phyloP scores from a whole-genome alignment of 176 grass and related monocot genomes.

The Triticum urartu region DNA sequence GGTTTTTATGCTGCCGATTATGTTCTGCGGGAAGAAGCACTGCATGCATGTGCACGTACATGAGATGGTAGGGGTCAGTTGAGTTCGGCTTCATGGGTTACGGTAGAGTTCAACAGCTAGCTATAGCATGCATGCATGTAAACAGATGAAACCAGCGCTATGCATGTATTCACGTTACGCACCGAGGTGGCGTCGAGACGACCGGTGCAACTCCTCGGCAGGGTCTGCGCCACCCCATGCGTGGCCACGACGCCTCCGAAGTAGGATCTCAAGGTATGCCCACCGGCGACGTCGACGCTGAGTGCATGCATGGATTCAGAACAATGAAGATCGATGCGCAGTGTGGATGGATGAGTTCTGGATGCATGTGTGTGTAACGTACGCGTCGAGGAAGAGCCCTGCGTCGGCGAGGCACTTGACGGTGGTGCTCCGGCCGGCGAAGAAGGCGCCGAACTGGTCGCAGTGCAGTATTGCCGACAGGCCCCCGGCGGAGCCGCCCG shows the following conservation, averaged over 20 bases:
- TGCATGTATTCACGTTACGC: neutral
- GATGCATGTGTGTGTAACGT: constrained; percentile 4
- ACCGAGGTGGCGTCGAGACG: constrained; percentile 69
- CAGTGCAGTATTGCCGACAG: constrained; percentile 72
- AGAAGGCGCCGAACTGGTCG: constrained; percentile 66
- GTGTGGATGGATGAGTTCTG: neutral
- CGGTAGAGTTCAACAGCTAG: neutral
- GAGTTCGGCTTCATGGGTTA: neutral
- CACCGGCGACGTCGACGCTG: constrained; percentile 65
- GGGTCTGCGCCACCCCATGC: constrained; percentile 60
- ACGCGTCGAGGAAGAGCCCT: constrained; percentile 91
- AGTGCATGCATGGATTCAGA: neutral
- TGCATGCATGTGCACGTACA: constrained; percentile 5
- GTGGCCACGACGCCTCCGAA: constrained; percentile 47
- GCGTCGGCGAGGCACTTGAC: constrained; percentile 92
- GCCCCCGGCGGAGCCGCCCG: constrained; percentile 81
- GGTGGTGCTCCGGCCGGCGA: constrained; percentile 29
- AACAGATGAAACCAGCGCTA: neutral
- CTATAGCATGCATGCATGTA: too few relatives aligned
- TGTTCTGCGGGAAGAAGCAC: constrained; percentile 88
- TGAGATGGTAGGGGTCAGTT: neutral
- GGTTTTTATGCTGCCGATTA: constrained; percentile 65
- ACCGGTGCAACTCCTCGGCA: constrained; percentile 53
- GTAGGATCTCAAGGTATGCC: constrained; percentile 49
- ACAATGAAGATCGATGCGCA: neutral